Evolutionary conservation across 208 protist genomes (phyloP).

Genomic region (Trichomonas vaginalis): DNA sequence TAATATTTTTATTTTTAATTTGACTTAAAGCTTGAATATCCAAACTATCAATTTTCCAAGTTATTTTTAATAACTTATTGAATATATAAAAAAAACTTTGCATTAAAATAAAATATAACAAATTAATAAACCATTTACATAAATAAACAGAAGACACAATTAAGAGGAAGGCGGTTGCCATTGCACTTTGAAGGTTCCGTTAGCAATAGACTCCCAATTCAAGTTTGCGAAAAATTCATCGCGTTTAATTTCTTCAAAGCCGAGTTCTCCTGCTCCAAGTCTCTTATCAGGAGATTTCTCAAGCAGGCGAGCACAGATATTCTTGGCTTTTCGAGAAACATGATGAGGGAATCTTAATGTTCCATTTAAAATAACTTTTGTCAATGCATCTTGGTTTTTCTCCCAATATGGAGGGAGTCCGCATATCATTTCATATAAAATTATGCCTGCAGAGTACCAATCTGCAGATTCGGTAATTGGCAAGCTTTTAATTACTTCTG

Average conservation of each 20-base stretch:
- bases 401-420: slow-evolving; percentile 49
- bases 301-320: slow-evolving; percentile 32
- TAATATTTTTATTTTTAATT: too few species aligned
- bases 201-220: neutral
- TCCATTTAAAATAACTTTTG: slow-evolving; percentile 41
- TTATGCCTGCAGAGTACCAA: slow-evolving; percentile 48
- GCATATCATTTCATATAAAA: slow-evolving; percentile 58
- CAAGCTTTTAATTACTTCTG: slow-evolving; percentile 25
- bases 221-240: neutral
- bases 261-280: slow-evolving; percentile 23
- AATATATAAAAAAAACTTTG: too few species aligned
- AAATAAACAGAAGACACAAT: too few species aligned
- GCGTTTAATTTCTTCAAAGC: neutral
- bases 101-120: too few species aligned
- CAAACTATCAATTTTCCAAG: too few species aligned
- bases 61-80: too few species aligned
- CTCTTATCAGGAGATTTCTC: slow-evolving; percentile 24
- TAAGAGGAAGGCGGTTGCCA: neutral
- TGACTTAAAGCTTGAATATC: too few species aligned
- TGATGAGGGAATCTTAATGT: slow-evolving; percentile 35
- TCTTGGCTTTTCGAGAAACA: slow-evolving; percentile 33
- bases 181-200: neutral
- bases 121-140: too few species aligned
- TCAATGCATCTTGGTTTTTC: slow-evolving; percentile 42
- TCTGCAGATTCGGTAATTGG: slow-evolving; percentile 25